phyloP scores from a whole-genome alignment of 768 basidiomycete species.

The Crepidotus variabilis region DNA sequence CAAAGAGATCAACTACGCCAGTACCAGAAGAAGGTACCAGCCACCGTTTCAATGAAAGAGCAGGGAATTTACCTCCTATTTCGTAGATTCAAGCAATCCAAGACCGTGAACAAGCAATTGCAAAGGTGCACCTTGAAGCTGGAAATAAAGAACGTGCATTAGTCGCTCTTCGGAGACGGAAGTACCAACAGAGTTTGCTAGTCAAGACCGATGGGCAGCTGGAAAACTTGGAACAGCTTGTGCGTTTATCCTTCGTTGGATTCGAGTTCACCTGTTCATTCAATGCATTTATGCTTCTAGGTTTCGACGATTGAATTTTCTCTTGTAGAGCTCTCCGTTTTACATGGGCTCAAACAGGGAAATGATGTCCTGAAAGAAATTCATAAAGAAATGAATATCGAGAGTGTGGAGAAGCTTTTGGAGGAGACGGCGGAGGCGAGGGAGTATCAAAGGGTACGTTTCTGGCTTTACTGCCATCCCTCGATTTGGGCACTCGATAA shows the following conservation, averaged over 20 bases:
- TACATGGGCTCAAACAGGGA: slow-evolving; percentile 91
- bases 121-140: slow-evolving; percentile 71
- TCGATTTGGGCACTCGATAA: no score
- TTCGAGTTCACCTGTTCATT: not conserved
- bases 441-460: slow-evolving; percentile 79
- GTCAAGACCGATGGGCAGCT: slow-evolving; percentile 88
- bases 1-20: slow-evolving; percentile 95
- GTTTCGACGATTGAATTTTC: slow-evolving; percentile 97
- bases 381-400: slow-evolving; percentile 89
- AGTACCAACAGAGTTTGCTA: slow-evolving; percentile 90
- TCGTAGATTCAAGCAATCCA: slow-evolving; percentile 80
- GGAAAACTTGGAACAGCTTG: slow-evolving; percentile 85
- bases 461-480: no score
- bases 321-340: slow-evolving; percentile 84
- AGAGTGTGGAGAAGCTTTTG: slow-evolving; percentile 90
- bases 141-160: slow-evolving; percentile 88
- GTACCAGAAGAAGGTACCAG: slow-evolving; percentile 86
- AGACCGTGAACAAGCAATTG: slow-evolving; percentile 86
- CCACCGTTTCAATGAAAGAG: not conserved
- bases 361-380: slow-evolving; percentile 92
- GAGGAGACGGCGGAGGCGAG: slow-evolving; percentile 91
- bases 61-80: not conserved
- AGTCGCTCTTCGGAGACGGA: slow-evolving; percentile 83
- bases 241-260: slow-evolving; percentile 29
- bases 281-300: slow-evolving; percentile 33